Percentiles rank a stretch among this genome's conserved stretches.
These are phyloP conservation scores for Erigeron canadensis DNA, from an alignment of 129 eudicot species.

Conservation along the genomic window DNA sequence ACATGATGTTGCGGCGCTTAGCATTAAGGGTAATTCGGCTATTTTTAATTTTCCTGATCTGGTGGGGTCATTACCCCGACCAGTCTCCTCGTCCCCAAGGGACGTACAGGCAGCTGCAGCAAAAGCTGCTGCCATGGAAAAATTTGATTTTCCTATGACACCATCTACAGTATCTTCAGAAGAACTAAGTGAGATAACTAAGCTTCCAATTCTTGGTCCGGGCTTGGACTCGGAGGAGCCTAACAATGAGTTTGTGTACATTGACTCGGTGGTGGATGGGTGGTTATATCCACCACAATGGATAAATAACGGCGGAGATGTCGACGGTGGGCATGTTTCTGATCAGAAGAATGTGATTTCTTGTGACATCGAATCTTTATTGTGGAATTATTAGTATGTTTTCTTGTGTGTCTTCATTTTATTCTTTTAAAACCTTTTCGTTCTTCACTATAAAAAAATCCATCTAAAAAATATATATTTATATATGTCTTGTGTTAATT, in stretches of 20 bases:
- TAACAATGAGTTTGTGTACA: constrained; percentile 53
- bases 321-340: constrained; percentile 28
- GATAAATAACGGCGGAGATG: constrained; percentile 29
- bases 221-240: constrained; percentile 42
- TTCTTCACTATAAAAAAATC: background rate
- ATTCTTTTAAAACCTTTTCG: constrained; percentile 2
- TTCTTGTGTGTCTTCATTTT: background rate
- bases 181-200: constrained; percentile 58
- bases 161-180: constrained; percentile 38
- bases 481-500: background rate
- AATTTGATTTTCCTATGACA: constrained; percentile 31
- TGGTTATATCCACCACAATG: constrained; percentile 76
- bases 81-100: constrained; percentile 57
- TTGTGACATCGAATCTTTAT: constrained; percentile 44
- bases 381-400: constrained; percentile 47
- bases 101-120: constrained; percentile 89
- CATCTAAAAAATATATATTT: background rate
- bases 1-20: constrained; percentile 92
- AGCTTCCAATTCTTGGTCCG: constrained; percentile 62
- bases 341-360: constrained; percentile 31
- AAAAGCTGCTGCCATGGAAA: constrained; percentile 87
- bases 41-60: constrained; percentile 84
- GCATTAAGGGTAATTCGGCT: constrained; percentile 82
- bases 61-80: constrained; percentile 56
- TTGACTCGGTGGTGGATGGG: constrained; percentile 50